Evolutionary conservation across 2,329 filamentous ascomycete genomes (phyloP), one percentile per base, ranked within the genome.

Genomic region (Apiospora arundinis): DNA sequence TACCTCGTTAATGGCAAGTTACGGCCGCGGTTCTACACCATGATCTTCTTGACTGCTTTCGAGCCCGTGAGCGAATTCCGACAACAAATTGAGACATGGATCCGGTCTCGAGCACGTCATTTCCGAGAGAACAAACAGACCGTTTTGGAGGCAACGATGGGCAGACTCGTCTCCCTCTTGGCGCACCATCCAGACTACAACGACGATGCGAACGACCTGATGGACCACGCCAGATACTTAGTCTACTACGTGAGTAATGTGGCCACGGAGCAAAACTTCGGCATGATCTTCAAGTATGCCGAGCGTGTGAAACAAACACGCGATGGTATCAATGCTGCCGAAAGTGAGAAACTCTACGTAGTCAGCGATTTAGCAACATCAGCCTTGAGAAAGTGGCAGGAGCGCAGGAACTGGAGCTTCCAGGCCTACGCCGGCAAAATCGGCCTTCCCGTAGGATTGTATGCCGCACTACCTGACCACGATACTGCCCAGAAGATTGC

Each of bases 141-240:
- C 12, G 87, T 92, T 9, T 90, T 99, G 84, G 95, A 98, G 81
- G 89, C 91, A 28, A 88, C 92, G 16, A 93, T 98, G 79, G 91
- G 93, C 37, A 91, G 96, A 11, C 88, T 98, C 45, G 86, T 99
- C 69, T 96, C 95, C 67, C 84, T 99, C 60, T 87, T 99, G 60
- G 95, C 95, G 6, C 95, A 98, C 80, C 96, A 99, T 80, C 95
- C 95, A 0, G 96, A 99, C 80, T 98, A 95, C 75, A 90, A 89
- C 73, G 80, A 86, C 1, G 87, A 89, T 7, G 82, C 90, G 2
- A 87, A 90, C 18, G 92, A 95, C 67, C 83, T 98, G 67, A 86
- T 91, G 63, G 94, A 97, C 78, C 95, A 97, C 80, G 91, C 93
- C 7, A 91, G 91, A 76, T 99, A 98, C 80, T 91, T 99, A 71